phyloP scores from a whole-genome alignment of 441 rosid genomes.

The Populus hybrid region DNA sequence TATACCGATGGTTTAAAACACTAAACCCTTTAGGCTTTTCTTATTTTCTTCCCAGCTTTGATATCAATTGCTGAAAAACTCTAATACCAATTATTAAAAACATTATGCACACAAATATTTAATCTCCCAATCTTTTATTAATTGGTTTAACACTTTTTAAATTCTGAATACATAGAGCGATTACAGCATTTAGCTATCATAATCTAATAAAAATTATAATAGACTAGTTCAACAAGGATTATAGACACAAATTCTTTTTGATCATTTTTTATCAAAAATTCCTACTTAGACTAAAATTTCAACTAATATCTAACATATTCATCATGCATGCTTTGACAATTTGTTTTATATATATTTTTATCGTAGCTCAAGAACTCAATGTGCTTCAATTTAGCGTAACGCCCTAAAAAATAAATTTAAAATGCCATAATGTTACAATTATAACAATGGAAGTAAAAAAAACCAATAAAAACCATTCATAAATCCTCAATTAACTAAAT shows the following conservation, averaged over 20 bases:
- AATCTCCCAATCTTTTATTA: background rate
- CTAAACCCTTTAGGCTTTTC: too few relatives aligned
- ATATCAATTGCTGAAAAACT: background rate
- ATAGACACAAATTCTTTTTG: background rate
- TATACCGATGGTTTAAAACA: too few relatives aligned
- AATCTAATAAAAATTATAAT: background rate
- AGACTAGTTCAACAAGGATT: background rate
- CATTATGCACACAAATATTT: background rate
- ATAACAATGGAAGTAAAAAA: background rate
- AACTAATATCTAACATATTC: too few relatives aligned
- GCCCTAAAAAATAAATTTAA: background rate
- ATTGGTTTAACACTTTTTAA: background rate
- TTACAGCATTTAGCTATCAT: background rate
- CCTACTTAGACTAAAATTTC: background rate
- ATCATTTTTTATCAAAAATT: too few relatives aligned
- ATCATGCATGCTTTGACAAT: too few relatives aligned
- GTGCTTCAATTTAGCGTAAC: background rate
- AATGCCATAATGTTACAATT: too few relatives aligned
- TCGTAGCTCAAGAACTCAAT: background rate
- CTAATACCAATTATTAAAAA: background rate
- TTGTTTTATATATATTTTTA: too few relatives aligned
- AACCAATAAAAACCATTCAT: background rate
- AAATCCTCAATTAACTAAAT: background rate
- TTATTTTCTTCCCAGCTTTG: too few relatives aligned
- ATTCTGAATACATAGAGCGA: background rate